Base-by-base conservation (phyloP, 345 rosid genomes). In the Brassica rapa region DNA sequence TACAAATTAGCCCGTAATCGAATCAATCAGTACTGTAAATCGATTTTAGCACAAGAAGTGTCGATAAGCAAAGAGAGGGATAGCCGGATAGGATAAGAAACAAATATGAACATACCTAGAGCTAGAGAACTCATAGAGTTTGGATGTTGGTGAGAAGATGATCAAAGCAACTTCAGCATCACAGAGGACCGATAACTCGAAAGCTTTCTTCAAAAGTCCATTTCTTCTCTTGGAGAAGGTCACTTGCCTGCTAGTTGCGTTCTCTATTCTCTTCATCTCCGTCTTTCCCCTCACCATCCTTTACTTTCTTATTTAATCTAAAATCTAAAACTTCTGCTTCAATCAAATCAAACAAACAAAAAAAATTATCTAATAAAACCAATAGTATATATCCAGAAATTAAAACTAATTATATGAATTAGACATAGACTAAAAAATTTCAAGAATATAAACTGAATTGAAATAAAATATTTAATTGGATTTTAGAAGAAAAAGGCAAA, bases 231-330 rank as follows among this genome's bases (percentile, higher is more conserved):
- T 92, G 0, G 94, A 92, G 78, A 92, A 92, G 12, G 97, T 90
- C 49, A 92, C 97, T 84, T 92, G 97, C 83, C 97, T 85, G 84
- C 93, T 92, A 4, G 93, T 89, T 68, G 85, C 86, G 70, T 91
- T 91, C 83, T 91, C 97, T 72, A 91, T 89, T 83, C 97, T 86
- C 91, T 88, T 89, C 97, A 91, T 88, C 88, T 91, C 88, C 32
- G 89, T 91, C 73, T 88, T 91, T 27, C 97, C 97, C 72, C 97
- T 85, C 86, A 87, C 94, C 97, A 91, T 91, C 76, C 37, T 82
- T 14, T 53, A 53, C 8, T 53, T 16, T 55, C 51, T 35, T 4
- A 7, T 75, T 19, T 14, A 14, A 21, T 23, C 27, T 3, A 37
- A 55, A 29, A 23, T n/a, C 19, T 24, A 53, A 55, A 25, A 37